Evolutionary conservation across 75 land plant genomes (phyloP).

Genomic region (Picea glauca): DNA sequence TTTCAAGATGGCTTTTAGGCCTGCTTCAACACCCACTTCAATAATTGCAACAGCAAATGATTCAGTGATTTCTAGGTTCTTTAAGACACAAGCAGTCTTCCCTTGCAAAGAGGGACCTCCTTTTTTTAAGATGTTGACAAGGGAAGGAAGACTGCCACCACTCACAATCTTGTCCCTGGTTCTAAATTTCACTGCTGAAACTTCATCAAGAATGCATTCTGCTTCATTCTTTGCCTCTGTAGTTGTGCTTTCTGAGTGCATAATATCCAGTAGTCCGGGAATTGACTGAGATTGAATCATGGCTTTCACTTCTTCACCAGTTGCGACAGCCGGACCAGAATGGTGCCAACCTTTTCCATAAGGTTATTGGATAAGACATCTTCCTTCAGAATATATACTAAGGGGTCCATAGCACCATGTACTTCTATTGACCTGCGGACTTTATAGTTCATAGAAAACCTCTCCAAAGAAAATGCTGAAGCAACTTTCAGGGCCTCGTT

Average conservation of each 20-base stretch:
- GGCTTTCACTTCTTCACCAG: constrained; percentile 50
- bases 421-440: constrained; percentile 60
- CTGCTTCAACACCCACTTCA: constrained; percentile 44
- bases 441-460: constrained; percentile 52
- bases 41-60: constrained; percentile 20
- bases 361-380: constrained; percentile 22
- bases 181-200: constrained; percentile 22
- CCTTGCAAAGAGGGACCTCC: constrained; percentile 36
- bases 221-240: constrained; percentile 30
- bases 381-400: constrained; percentile 44
- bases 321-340: constrained; percentile 58
- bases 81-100: constrained; percentile 71
- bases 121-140: constrained; percentile 49
- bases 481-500: constrained; percentile 50
- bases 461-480: constrained; percentile 59
- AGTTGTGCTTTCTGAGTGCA: constrained; percentile 18
- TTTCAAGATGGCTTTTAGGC: background rate
- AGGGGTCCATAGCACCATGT: constrained; percentile 50
- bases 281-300: constrained; percentile 30
- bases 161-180: constrained; percentile 45
- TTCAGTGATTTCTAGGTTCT: constrained; percentile 44
- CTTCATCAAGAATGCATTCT: constrained; percentile 28
- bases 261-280: constrained; percentile 29
- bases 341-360: constrained; percentile 62
- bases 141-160: constrained; percentile 31